Base-by-base conservation (phyloP, 345 rosid species). In the Moricandia moricandioides region DNA sequence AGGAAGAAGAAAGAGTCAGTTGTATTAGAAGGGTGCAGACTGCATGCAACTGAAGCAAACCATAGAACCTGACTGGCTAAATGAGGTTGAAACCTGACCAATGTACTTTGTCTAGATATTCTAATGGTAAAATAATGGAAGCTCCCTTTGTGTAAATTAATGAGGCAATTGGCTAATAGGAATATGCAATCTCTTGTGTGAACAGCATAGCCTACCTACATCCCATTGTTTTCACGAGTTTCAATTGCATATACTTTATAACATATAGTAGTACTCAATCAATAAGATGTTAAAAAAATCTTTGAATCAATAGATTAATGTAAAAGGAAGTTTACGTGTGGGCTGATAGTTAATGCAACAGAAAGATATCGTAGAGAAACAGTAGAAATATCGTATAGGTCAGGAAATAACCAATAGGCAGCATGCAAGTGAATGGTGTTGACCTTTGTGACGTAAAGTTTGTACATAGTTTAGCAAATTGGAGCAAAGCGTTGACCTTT, bases 401-500 rank as follows among this genome's bases (percentile, higher is more conserved):
- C 49, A 29, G 18, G 30, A 24, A 43, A 43, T 71, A 16, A 45
- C 54, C 62, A 45, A 57, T 47, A 13, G 21, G 56, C 31, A 65
- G 66, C 30, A 43, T 21, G 24, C 24, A 71, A 71, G 45, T 26
- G 27, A 77, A 45, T 34, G 67, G 68, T 58, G 67, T 65, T 77
- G 76, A 77, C 81, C 60, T 71, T 71, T 40, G 57, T 65, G 10
- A 27, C 80, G 68, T 77, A 71, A 77, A 77, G 80, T 58, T 77
- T 70, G 12, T 55, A 76, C 56, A 37, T 60, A n/a, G 39, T 78
- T 66, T 72, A 60, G 33, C 64, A 78, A 49, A 59, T 51, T 8
- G 47, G 69, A 59, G 39, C 52, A 66, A 67, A 67, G 12, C 51
- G 81, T 78, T 78, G 81, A 78, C 77, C 72, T 65, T 59, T 37